Evolutionary conservation across 192 early-diverging fungal species (phyloP).

Genomic region (Physocladia obscura): DNA sequence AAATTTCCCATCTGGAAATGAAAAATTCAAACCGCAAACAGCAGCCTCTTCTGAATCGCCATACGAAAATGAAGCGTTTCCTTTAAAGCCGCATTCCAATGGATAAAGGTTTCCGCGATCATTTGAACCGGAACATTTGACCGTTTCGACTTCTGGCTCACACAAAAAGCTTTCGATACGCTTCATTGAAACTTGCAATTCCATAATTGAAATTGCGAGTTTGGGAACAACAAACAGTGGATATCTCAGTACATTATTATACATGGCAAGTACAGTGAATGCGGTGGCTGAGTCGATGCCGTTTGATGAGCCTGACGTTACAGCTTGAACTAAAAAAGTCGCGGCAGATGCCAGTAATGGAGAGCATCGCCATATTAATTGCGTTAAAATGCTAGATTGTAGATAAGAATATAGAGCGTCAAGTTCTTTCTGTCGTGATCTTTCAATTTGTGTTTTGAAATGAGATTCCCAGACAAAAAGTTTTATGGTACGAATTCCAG

Average conservation of each 20-base stretch:
- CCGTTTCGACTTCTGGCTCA: conserved; percentile 20
- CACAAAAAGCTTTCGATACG: conserved; percentile 42
- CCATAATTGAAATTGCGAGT: conserved; percentile 50
- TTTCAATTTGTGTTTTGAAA: conserved; percentile 18
- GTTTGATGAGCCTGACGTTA: conserved; percentile 27
- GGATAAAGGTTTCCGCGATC: background rate
- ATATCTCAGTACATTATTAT: conserved; percentile 55
- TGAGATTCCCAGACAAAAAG: conserved; percentile 44
- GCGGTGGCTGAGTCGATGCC: conserved; percentile 66
- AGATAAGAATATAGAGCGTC: conserved; percentile 7
- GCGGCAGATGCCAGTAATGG: conserved; percentile 53
- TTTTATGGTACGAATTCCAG: conserved; percentile 45
- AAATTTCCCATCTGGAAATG: conserved; percentile 1
- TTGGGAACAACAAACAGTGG: conserved; percentile 56
- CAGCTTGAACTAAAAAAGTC: conserved; percentile 53
- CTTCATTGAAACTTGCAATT: conserved; percentile 46
- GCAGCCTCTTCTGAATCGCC: conserved; percentile 1
- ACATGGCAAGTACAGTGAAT: conserved; percentile 59
- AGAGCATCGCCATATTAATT: conserved; percentile 50
- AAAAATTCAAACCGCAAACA: conserved; percentile 10
- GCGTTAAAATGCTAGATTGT: conserved; percentile 28
- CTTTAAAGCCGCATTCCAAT: conserved; percentile 11
- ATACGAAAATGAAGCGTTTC: conserved; percentile 19
- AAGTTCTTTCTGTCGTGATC: conserved; percentile 33
- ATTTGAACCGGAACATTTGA: background rate